Evolutionary conservation across 768 basidiomycete genomes (phyloP).

Genomic region (Suillus variegatus): DNA sequence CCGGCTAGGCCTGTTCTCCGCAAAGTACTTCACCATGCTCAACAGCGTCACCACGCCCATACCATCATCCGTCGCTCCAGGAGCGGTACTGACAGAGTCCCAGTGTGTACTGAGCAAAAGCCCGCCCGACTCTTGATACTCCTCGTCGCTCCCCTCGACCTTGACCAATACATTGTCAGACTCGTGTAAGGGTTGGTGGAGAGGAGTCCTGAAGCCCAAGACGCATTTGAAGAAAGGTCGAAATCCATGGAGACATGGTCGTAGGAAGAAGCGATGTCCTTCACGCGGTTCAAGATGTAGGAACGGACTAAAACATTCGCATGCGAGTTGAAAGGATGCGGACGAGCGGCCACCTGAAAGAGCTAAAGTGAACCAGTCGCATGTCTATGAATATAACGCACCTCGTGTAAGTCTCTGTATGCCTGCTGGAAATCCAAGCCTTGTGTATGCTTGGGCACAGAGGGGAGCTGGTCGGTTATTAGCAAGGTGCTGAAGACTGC

Average conservation of each 20-base stretch:
- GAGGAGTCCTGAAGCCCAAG: slow-evolving; percentile 37
- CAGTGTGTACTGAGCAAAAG: slow-evolving; percentile 82
- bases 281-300: slow-evolving; percentile 58
- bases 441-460: slow-evolving; percentile 43
- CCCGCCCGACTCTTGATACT: slow-evolving; percentile 36
- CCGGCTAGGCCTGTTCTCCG: slow-evolving; percentile 48
- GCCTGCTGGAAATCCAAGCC: slow-evolving; percentile 55
- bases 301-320: slow-evolving; percentile 68
- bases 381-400: slow-evolving; percentile 26
- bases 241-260: slow-evolving; percentile 52
- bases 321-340: slow-evolving; percentile 80
- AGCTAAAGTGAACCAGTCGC: slow-evolving; percentile 1
- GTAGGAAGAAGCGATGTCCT: slow-evolving; percentile 43
- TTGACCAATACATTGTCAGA: slow-evolving; percentile 69
- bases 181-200: slow-evolving; percentile 41
- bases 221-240: slow-evolving; percentile 51
- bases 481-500: slow-evolving; percentile 48
- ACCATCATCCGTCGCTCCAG: slow-evolving; percentile 78
- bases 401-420: slow-evolving; percentile 58
- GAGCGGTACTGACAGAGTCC: slow-evolving; percentile 76
- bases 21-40: slow-evolving; percentile 61
- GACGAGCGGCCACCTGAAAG: slow-evolving; percentile 59
- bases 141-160: slow-evolving; percentile 51
- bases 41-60: slow-evolving; percentile 70
- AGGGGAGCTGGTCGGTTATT: slow-evolving; percentile 48